Base-by-base conservation (phyloP, 2,329 filamentous ascomycete species). In the Exophiala aquamarina region DNA sequence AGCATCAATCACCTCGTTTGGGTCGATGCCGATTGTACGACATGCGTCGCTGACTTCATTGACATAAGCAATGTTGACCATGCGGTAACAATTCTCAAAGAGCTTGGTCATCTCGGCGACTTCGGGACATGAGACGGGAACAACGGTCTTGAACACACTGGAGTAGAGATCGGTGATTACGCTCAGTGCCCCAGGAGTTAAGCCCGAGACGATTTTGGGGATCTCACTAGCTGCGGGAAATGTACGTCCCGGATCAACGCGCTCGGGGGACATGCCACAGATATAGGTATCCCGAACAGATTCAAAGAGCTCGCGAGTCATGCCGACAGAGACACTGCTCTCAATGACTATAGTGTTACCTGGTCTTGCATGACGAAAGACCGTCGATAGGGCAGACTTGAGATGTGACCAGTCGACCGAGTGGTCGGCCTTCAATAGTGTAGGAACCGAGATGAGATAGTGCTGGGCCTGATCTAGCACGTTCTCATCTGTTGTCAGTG, bases 51-150 rank as follows among this genome's bases (percentile, higher is more conserved):
- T 47, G 26, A 55, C 47, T 32, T 55, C 52, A 26, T 55, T 55
- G 41, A 46, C 49, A 43, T 55, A 55, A 10, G 49, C 50, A 32
- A 55, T 55, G 36, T 49, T 49, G 43, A 55, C 43, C 52, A 55
- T 53, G 5, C 52, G 45, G 14, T 55, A 47, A 37, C 52, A 55
- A 35, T 55, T 55, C 33, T 55, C 52, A 39, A 53, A 55, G 3
- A 55, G 39, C 28, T 55, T 55, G 19, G 49, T 53, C 49, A 55
- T 52, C 36, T 55, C 52, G 10, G 52, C 52, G 9, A 55, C 50
- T 20, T 55, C 52, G 7, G 49, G 49, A 11, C 11, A 26, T 14
- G 49, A 50, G 4, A 55, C 52, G 20, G 49, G 49, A 11, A 52
- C 52, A 15, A 55, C 36, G 11, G 37, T 37, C 19, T 45, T 17